Evolutionary conservation across 2,329 filamentous ascomycete genomes (phyloP).

Genomic region (Byssothecium circinans): DNA sequence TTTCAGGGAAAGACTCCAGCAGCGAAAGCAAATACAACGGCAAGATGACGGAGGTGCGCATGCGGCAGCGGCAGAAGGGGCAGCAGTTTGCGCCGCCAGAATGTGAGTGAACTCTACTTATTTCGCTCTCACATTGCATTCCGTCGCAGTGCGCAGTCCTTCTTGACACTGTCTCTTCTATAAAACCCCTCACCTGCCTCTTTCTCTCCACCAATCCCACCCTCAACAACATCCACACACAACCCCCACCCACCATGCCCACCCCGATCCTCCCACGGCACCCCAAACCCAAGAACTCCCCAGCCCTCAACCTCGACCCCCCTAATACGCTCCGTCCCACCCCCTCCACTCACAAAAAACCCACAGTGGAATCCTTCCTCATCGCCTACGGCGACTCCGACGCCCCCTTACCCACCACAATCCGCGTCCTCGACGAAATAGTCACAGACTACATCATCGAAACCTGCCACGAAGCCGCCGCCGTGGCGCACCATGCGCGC

Average conservation of each 20-base stretch:
- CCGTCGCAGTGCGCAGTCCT: background rate
- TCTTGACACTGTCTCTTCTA: background rate
- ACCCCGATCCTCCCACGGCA: conserved; percentile 10
- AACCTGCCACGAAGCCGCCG: conserved; percentile 85
- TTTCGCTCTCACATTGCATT: background rate
- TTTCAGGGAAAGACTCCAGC: background rate
- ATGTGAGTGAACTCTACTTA: conserved; percentile 34
- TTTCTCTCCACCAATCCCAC: conserved; percentile 1
- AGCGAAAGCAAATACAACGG: background rate
- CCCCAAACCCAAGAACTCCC: conserved; percentile 6
- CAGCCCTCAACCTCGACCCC: conserved; percentile 6
- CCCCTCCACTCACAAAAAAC: background rate
- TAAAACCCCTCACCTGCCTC: conserved; percentile 7
- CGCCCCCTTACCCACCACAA: conserved; percentile 77
- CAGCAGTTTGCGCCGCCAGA: conserved; percentile 50
- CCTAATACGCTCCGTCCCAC: no score
- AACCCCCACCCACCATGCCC: background rate
- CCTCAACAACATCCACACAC: background rate
- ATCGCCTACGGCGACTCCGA: conserved; percentile 79
- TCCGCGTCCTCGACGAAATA: conserved; percentile 89
- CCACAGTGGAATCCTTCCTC: conserved; percentile 70
- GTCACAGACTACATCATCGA: conserved; percentile 92
- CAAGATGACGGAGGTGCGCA: conserved; percentile 53
- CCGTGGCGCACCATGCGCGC: conserved; percentile 80
- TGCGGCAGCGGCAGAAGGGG: conserved; percentile 51